Base-by-base conservation (phyloP, 306 rosid species). In the Geum urbanum region DNA sequence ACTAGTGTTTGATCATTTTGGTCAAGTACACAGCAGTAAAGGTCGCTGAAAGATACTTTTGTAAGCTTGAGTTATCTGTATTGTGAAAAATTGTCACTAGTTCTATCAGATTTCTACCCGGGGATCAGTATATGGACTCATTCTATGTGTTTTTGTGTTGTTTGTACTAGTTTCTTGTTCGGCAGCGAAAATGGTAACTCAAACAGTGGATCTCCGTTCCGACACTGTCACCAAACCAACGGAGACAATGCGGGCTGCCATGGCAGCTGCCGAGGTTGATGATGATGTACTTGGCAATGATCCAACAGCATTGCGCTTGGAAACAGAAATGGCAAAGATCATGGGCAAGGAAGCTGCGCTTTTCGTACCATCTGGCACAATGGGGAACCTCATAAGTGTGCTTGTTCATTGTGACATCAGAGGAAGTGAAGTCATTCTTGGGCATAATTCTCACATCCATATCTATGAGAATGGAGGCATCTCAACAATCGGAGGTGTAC, bases 341-440 rank as follows among this genome's bases (percentile, higher is more conserved):
- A 81, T 76, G 76, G 97, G 92, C 19, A 94, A 94, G 67, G 98
- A 94, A 66, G 96, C 98, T 0, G 97, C 90, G 5, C 82, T 94
- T 71, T 94, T 90, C 71, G 97, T 94, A 52, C 90, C 98, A 8
- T 94, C 98, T 5, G 98, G 98, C 20, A 94, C 98, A 0, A 94
- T 94, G 98, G 97, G 96, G 18, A 94, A 94, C 77, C 98, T 94
- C 45, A 84, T 94, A 9, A 80, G 90, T 70, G 96, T 94, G 54
- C 97, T 94, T 65, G 86, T 78, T 4, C 98, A 90, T 69, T 92
- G 98, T 70, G 94, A 92, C 48, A 46, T 84, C 19, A 83, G 98
- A 83, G 98, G 98, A 39, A 90, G 96, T 74, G 98, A 92, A 77
- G 96, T 92, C 18, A 86, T 92, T 77, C 91, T 92, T 20, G 98